phyloP scores from a whole-genome alignment of 75 land plant species.

The Isoetes taiwanensis region DNA sequence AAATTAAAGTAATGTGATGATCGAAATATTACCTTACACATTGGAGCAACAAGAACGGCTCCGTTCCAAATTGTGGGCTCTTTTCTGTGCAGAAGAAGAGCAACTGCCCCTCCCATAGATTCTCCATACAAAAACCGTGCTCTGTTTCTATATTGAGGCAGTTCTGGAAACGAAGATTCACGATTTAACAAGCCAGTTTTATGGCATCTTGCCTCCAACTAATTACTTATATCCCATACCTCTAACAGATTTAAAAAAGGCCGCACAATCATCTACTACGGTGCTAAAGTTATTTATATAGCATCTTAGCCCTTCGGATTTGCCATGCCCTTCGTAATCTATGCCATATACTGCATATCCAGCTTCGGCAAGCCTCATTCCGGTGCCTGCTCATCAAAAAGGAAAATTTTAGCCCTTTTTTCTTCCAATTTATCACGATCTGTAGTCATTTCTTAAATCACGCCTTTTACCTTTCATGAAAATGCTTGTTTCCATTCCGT shows the following conservation, averaged over 20 bases:
- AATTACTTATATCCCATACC: too few species aligned
- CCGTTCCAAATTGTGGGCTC: slow-evolving; percentile 62
- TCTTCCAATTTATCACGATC: too few species aligned
- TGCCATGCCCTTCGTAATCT: slow-evolving; percentile 63
- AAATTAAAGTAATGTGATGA: not conserved
- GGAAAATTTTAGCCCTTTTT: not conserved
- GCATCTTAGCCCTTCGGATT: slow-evolving; percentile 36
- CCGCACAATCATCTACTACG: slow-evolving; percentile 39
- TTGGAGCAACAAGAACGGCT: slow-evolving; percentile 73
- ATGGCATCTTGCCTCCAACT: too few species aligned
- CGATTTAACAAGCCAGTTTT: too few species aligned
- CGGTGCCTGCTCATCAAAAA: slow-evolving; percentile 24
- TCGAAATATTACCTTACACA: slow-evolving; percentile 59
- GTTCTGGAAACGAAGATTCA: not conserved
- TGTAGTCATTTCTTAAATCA: too few species aligned
- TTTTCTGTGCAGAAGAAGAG: slow-evolving; percentile 46
- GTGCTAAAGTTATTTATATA: slow-evolving; percentile 30
- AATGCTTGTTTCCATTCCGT: slow-evolving; percentile 56
- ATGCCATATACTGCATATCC: slow-evolving; percentile 56
- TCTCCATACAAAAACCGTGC: slow-evolving; percentile 65
- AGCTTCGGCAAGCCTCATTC: slow-evolving; percentile 29
- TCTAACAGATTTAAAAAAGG: slow-evolving; percentile 26
- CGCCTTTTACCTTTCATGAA: slow-evolving; percentile 38
- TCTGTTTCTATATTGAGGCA: slow-evolving; percentile 25
- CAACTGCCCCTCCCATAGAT: slow-evolving; percentile 86